Percentiles rank a stretch among this genome's conserved stretches.
Conservation (phyloP, 805 yeast species). For the Candida tibetensis region DNA sequence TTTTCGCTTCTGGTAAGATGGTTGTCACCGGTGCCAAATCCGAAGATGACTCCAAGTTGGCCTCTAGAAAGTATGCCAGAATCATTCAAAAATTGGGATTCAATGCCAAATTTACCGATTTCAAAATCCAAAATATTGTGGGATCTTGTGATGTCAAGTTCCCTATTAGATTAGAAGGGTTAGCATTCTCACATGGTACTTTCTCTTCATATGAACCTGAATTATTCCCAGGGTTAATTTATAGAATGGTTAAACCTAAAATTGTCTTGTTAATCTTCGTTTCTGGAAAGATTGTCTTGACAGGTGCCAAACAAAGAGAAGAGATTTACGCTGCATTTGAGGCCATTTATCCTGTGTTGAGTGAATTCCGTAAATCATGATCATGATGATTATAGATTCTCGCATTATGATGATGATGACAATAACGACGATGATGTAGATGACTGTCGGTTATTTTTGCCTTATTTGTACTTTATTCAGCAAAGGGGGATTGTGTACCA, state of each 20-base stretch:
- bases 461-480: background rate
- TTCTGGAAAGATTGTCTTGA: slow-evolving; percentile 93
- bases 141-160: slow-evolving; percentile 98
- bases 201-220: slow-evolving; percentile 99
- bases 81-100: slow-evolving; percentile 97
- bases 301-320: slow-evolving; percentile 99
- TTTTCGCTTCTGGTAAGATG: slow-evolving; percentile 98
- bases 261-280: slow-evolving; percentile 94
- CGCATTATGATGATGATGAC: slow-evolving; percentile 3
- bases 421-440: too few relatives aligned
- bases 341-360: slow-evolving; percentile 96
- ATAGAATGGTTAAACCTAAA: slow-evolving; percentile 99
- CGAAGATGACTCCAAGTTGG: slow-evolving; percentile 97
- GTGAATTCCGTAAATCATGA: slow-evolving; percentile 88
- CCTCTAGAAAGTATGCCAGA: slow-evolving; percentile 96
- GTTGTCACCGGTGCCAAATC: slow-evolving; percentile 99
- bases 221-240: slow-evolving; percentile 94
- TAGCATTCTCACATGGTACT: slow-evolving; percentile 97
- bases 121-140: slow-evolving; percentile 96
- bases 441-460: background rate
- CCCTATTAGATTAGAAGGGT: slow-evolving; percentile 94
- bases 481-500: background rate
- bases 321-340: slow-evolving; percentile 98
- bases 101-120: slow-evolving; percentile 96
- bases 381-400: slow-evolving; percentile 1